Percentiles rank a stretch among this genome's conserved stretches.
Evolutionary conservation across 2,329 filamentous ascomycete genomes (phyloP).

Genomic region (Verruconis gallopava): DNA sequence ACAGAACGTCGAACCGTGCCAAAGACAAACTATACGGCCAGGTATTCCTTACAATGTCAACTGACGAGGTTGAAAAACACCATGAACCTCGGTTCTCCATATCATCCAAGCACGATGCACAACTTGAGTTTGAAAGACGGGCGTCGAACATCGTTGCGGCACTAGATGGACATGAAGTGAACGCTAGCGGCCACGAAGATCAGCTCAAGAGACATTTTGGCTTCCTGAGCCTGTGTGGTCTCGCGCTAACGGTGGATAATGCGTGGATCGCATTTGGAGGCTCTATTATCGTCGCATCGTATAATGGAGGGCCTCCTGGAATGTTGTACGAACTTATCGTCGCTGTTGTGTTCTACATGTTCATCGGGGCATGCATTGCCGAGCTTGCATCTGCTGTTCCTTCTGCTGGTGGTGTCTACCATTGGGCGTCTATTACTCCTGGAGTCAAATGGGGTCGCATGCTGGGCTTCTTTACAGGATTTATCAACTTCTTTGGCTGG

Average conservation of each 20-base stretch:
- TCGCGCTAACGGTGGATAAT: slow-evolving; percentile 32
- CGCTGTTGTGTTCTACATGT: slow-evolving; percentile 37
- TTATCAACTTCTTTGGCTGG: slow-evolving; percentile 26
- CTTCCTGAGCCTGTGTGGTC: slow-evolving; percentile 32
- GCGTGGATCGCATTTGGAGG: slow-evolving; percentile 35
- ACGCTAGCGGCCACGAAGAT: slow-evolving; percentile 39
- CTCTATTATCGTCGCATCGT: slow-evolving; percentile 28
- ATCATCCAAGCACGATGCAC: too few relatives aligned
- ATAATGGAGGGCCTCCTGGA: slow-evolving; percentile 20
- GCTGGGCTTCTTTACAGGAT: slow-evolving; percentile 10
- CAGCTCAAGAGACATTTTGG: slow-evolving; percentile 39
- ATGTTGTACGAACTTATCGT: slow-evolving; percentile 37
- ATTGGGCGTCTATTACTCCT: slow-evolving; percentile 39
- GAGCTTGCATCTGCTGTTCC: slow-evolving; percentile 36
- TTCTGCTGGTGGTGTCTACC: slow-evolving; percentile 34
- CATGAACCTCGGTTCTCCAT: too few relatives aligned
- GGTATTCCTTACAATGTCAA: too few relatives aligned
- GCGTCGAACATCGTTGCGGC: too few relatives aligned
- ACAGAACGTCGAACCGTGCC: too few relatives aligned
- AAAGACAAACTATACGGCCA: too few relatives aligned
- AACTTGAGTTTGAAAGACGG: too few relatives aligned
- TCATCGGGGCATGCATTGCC: slow-evolving; percentile 38
- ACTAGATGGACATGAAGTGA: slow-evolving; percentile 31
- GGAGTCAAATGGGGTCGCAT: slow-evolving; percentile 14
- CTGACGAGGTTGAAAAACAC: too few relatives aligned